Base-by-base conservation (phyloP, 768 basidiomycete genomes). In the Amanita brunnescens region DNA sequence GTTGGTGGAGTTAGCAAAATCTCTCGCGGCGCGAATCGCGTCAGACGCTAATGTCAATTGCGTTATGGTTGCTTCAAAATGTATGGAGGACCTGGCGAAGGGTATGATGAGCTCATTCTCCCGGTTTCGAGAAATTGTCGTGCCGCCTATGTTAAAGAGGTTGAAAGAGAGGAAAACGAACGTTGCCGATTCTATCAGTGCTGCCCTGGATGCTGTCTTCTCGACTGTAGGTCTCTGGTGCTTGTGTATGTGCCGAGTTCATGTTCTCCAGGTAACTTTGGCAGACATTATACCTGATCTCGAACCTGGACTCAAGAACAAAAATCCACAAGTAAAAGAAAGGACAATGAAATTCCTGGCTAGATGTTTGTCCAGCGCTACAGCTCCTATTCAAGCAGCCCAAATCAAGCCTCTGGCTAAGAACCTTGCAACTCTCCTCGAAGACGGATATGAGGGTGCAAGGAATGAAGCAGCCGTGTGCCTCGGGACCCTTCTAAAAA, bases 261-360 rank as follows among this genome's bases (percentile, higher is more conserved):
- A 54, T 29, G 29, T 52, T 41, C 51, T 26, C 13, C 61, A 98
- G 94, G 83, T 83, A 0, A 77, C 81, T 1, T 69, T 99, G 5
- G 65, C 81, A 23, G 93, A 96, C 54, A 80, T 93, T 38, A 73
- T 91, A 47, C 84, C 91, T 13, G 91, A 97, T 64, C 70, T 95
- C 38, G 73, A 88, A 37, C 75, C 81, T 2, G 78, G 85, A 0
- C 70, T 95, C 14, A 81, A 81, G 57, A 84, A 84, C 50, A 99
- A 98, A 71, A 99, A 97, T 61, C 96, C 96, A 1, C 93, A 96
- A 67, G 89, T 96, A 29, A 95, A 96, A 61, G 91, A 95, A 67
- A 88, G 91, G 5, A 85, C 92, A 0, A 69, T 95, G 57, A 89
- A 89, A 61, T 96, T 95, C 60, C 71, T 97, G 23, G 79, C 77